Evolutionary conservation across 2,329 filamentous ascomycete genomes (phyloP), one percentile per base, ranked within the genome.

Genomic region (Penicillium sp.): DNA sequence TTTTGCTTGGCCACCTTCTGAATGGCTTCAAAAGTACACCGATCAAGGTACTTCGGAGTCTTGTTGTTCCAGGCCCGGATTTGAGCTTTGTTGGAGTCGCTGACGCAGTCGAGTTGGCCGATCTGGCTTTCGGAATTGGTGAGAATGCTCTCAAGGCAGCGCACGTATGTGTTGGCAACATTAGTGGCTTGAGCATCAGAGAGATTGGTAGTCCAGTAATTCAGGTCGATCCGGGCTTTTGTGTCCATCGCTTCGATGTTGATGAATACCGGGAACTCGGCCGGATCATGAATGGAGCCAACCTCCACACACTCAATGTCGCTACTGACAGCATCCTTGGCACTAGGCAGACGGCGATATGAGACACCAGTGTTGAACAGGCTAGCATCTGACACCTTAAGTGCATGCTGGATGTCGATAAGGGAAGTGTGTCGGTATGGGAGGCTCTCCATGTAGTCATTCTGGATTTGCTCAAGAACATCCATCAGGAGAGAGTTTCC

Each of bases 291-390:
- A 35, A 79, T 78, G 3, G 71, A 68, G n/a, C 70, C 70, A 26
- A 71, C 64, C 69, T 81, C 78, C 1, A 73, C 64, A 42, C 81
- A 75, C n/a, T 71, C 66, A 1, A 82, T 73, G 3, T 68, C 66
- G 22, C 66, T 70, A 16, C 68, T 63, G 1, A 60, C 57, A 1
- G 65, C 60, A 10, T 68, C 63, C 14, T 71, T 69, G 0, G 74
- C 67, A 8, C 65, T 52, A 0, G 79, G 77, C 1, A 81, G 72
- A 33, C 75, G 78, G 13, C 80, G 75, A 63, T 81, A 82, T 0
- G 81, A 83, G 1, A 83, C 68, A 19, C 80, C 80, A 11, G 80
- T 82, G 56, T 83, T 82, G 70, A 82, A 82, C 11, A 83, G 69
- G 7, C 75, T 73, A 3, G 68, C 67, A 16, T 76, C 74, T 0